phyloP scores from a whole-genome alignment of 257 asterid species.

The Ligustrum vulgare region DNA sequence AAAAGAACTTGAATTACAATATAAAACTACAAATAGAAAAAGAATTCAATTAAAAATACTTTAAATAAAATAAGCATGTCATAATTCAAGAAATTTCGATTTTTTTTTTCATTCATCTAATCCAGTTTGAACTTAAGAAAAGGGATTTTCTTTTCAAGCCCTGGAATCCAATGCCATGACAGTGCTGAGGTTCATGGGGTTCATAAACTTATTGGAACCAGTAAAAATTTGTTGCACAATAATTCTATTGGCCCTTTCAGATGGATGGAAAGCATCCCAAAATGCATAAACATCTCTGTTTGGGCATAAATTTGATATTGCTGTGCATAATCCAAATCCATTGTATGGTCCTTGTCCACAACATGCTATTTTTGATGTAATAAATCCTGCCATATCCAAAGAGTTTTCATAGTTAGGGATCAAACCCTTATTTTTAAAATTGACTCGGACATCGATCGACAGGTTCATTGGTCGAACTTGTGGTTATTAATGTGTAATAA shows the following conservation, averaged over 20 bases:
- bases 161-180: conserved; percentile 47
- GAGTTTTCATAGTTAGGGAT: neutral
- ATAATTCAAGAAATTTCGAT: neutral
- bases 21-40: neutral
- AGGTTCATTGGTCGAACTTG: neutral
- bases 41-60: neutral
- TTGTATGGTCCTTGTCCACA: conserved; percentile 89
- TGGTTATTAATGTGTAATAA: no score
- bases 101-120: no score
- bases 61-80: neutral
- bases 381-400: conserved; percentile 46
- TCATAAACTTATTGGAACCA: conserved; percentile 53
- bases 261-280: conserved; percentile 83
- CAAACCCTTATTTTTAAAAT: neutral
- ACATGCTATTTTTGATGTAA: conserved; percentile 73
- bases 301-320: conserved; percentile 66
- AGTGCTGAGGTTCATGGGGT: conserved; percentile 71
- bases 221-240: conserved; percentile 61
- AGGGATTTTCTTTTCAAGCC: conserved; percentile 24
- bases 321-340: conserved; percentile 74
- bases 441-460: neutral
- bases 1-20: neutral
- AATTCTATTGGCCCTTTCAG: conserved; percentile 67
- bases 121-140: neutral
- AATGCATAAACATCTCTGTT: conserved; percentile 68